A percentile compares a stretch with the other conserved stretches of the same genome.
These are phyloP conservation scores for Rhizomucor pusillus DNA, from an alignment of 371 early-diverging fungal species.

Conservation along the genomic window DNA sequence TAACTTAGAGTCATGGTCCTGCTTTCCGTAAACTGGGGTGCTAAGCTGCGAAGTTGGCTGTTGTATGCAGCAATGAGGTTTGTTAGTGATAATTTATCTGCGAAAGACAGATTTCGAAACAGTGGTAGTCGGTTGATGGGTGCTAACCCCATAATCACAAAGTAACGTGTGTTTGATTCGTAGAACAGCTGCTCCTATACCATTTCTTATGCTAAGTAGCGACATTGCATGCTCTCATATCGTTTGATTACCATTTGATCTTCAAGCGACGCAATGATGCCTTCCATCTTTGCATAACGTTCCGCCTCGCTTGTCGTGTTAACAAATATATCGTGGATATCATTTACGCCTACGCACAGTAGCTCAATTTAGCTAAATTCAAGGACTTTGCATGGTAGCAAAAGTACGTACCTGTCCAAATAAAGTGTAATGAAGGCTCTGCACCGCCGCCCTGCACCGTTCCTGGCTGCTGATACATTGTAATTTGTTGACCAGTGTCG, in stretches of 20 bases:
- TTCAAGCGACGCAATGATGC: slow-evolving; percentile 5
- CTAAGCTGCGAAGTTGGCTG: no score
- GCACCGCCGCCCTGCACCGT: no score
- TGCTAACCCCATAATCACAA: slow-evolving; percentile 14
- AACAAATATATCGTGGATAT: slow-evolving; percentile 26
- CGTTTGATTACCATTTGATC: slow-evolving; percentile 7
- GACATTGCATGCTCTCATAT: neutral
- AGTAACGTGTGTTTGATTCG: slow-evolving; percentile 1
- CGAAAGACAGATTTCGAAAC: neutral
- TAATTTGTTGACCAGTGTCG: slow-evolving; percentile 10
- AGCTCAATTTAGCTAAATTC: neutral
- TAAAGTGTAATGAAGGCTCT: neutral
- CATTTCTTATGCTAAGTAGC: neutral
- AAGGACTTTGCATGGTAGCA: neutral
- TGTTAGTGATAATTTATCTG: slow-evolving; percentile 1
- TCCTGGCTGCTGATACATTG: neutral
- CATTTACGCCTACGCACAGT: slow-evolving; percentile 18
- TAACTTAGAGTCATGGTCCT: no score
- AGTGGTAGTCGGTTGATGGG: slow-evolving; percentile 14
- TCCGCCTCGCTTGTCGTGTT: neutral
- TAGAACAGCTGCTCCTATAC: neutral
- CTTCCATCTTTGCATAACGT: neutral
- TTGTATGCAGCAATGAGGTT: no score
- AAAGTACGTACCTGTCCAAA: slow-evolving; percentile 12
- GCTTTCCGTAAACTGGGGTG: no score